These are phyloP conservation scores for Mycena rebaudengoi DNA, from an alignment of 768 basidiomycete genomes.

Conservation along the genomic window DNA sequence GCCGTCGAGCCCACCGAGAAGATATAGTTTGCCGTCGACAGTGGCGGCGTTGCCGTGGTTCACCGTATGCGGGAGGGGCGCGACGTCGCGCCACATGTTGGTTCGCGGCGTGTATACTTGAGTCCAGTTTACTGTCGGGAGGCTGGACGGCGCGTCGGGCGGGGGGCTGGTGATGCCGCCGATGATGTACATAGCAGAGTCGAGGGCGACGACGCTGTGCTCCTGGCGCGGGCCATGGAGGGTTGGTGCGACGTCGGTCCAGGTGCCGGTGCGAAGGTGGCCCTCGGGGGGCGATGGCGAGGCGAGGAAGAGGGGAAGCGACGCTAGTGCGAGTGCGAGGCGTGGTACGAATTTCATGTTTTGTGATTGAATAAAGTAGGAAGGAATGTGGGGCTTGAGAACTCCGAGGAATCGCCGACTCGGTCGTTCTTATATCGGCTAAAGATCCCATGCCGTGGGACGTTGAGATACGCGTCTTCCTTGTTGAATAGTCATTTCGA, in stretches of 20 bases:
- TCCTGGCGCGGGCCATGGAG: constrained; percentile 2
- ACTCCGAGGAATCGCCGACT: background rate
- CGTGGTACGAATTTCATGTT: constrained; percentile 5
- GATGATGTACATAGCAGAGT: constrained; percentile 4
- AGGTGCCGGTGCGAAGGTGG: constrained; percentile 4
- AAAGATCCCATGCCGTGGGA: background rate
- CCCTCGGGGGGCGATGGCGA: background rate
- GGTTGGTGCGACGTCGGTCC: background rate
- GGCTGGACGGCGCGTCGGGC: background rate
- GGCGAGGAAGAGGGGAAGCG: constrained; percentile 1
- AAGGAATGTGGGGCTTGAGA: constrained; percentile 4
- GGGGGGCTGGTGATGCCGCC: constrained; percentile 1
- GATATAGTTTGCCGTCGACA: constrained; percentile 3
- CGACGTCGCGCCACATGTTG: constrained; percentile 1
- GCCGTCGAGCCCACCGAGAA: background rate
- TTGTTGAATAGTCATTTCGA: constrained; percentile 1
- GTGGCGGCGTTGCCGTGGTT: constrained; percentile 1
- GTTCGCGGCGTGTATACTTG: background rate
- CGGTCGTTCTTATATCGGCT: background rate
- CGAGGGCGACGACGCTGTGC: constrained; percentile 1
- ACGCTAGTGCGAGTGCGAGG: background rate
- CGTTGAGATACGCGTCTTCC: background rate
- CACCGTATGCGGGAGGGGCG: constrained; percentile 2
- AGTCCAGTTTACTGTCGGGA: constrained; percentile 2
- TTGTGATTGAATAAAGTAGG: background rate